Evolutionary conservation across 768 basidiomycete genomes (phyloP).

Genomic region (Leucocoprinus leucothites): DNA sequence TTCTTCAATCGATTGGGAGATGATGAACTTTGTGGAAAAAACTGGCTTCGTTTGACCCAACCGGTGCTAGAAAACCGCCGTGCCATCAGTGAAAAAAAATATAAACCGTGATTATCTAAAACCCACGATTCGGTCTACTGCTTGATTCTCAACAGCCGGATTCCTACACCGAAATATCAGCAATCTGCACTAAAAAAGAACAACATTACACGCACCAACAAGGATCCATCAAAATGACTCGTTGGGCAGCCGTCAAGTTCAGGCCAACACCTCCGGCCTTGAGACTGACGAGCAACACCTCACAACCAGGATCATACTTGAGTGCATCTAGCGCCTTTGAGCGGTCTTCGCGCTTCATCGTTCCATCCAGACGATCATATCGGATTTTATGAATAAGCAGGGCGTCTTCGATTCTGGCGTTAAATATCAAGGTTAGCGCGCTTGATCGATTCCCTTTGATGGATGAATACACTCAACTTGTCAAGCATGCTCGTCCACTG

Average conservation of each 20-base stretch:
- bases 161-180: constrained; percentile 55
- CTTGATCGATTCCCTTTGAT: background rate
- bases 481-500: constrained; percentile 96
- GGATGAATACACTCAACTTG: constrained; percentile 48
- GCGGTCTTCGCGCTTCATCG: constrained; percentile 96
- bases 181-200: background rate
- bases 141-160: constrained; percentile 96
- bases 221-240: constrained; percentile 94
- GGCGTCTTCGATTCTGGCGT: constrained; percentile 79
- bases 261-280: constrained; percentile 97
- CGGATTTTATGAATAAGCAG: constrained; percentile 77
- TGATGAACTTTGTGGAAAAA: constrained; percentile 89
- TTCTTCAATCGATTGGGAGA: constrained; percentile 91
- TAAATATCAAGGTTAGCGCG: constrained; percentile 13
- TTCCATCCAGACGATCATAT: constrained; percentile 92
- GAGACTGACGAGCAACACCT: constrained; percentile 93
- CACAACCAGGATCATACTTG: constrained; percentile 85
- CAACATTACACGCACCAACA: constrained; percentile 73
- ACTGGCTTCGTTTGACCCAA: constrained; percentile 93
- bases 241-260: constrained; percentile 92
- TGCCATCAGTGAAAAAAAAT: background rate
- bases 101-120: background rate
- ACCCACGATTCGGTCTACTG: constrained; percentile 93
- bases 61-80: constrained; percentile 64
- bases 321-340: constrained; percentile 89